phyloP scores from a whole-genome alignment of 2,329 filamentous ascomycete genomes.

The Penicillium occitanis region DNA sequence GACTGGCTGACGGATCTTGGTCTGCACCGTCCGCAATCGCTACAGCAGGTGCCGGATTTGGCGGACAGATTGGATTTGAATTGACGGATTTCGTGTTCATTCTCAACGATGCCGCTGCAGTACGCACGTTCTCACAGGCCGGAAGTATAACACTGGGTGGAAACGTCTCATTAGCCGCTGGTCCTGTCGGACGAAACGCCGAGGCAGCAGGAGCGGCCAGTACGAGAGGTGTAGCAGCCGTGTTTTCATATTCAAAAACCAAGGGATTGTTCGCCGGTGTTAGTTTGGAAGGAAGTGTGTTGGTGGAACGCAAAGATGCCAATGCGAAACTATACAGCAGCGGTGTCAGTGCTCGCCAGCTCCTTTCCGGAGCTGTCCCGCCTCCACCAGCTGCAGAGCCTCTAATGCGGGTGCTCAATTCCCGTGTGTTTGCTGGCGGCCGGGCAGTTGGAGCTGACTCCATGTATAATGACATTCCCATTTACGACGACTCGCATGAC shows the following conservation, averaged over 20 bases:
- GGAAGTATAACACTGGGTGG: slow-evolving; percentile 91
- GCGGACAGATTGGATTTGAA: slow-evolving; percentile 54
- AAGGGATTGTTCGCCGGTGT: slow-evolving; percentile 97
- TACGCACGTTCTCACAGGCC: slow-evolving; percentile 89
- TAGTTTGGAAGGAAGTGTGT: slow-evolving; percentile 85
- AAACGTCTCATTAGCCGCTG: slow-evolving; percentile 93
- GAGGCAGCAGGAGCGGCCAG: slow-evolving; percentile 94
- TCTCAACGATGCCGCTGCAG: slow-evolving; percentile 84
- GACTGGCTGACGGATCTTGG: slow-evolving; percentile 50
- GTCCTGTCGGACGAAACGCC: slow-evolving; percentile 89
- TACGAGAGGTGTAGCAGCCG: slow-evolving; percentile 80
- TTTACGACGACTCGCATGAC: slow-evolving; percentile 82
- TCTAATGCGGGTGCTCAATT: slow-evolving; percentile 80
- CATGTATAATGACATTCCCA: slow-evolving; percentile 92
- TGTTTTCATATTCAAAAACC: slow-evolving; percentile 97
- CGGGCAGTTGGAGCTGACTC: slow-evolving; percentile 54
- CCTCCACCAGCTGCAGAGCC: slow-evolving; percentile 80
- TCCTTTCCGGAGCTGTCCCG: slow-evolving; percentile 74
- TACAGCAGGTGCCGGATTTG: slow-evolving; percentile 51
- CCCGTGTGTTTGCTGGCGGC: slow-evolving; percentile 75
- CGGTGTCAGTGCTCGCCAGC: slow-evolving; percentile 74
- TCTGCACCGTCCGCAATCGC: slow-evolving; percentile 52
- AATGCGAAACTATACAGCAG: slow-evolving; percentile 94
- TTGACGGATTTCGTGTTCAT: slow-evolving; percentile 84
- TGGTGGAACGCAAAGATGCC: slow-evolving; percentile 92